Base-by-base conservation (phyloP, 2,329 filamentous ascomycete genomes). In the Fusarium poae region DNA sequence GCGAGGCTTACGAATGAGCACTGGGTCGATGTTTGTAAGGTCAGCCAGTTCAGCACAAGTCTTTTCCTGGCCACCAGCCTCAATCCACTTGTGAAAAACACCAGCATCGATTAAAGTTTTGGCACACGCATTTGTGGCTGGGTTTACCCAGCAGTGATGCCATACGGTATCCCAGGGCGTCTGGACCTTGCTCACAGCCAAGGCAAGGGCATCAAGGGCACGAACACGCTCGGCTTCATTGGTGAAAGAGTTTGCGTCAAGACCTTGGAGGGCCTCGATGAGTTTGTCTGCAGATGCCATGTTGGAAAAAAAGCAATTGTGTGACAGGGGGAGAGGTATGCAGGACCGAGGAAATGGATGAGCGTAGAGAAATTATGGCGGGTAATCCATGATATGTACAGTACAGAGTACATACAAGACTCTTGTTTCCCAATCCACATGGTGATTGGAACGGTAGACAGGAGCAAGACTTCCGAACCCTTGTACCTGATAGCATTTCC, bases 161-260 rank as follows among this genome's bases (percentile, higher is more conserved):
- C 79, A 80, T 4, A 77, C 77, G 11, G 77, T 76, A 50, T 81
- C 79, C 77, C 79, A 81, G 0, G 79, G 80, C 25, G 74, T 77
- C 58, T 80, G 77, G 2, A 79, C 72, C 43, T 64, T 75, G n/a
- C 74, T 58, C 0, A 79, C 65, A 2, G 77, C 69, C n/a, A 73
- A 55, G 32, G 74, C 67, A 13, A 80, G 70, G 1, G 76, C 78
- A 62, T 79, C 75, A 11, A 77, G 70, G 1, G 73, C 75, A 20
- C 74, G 75, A 30, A 75, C 63, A 12, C 79, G 73, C 56, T 81
- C 79, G 2, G 72, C 68, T 32, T 79, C 77, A 37, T 62, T 75
- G n/a, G 71, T 35, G 61, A 81, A 79, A 15, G 74, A 75, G 16
- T 49, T 57, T 32, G 62, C 68, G 27, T 70, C 57, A 43, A 80